phyloP scores from a whole-genome alignment of 108 stramenopile genomes.

The Nitzschia inconspicua region DNA sequence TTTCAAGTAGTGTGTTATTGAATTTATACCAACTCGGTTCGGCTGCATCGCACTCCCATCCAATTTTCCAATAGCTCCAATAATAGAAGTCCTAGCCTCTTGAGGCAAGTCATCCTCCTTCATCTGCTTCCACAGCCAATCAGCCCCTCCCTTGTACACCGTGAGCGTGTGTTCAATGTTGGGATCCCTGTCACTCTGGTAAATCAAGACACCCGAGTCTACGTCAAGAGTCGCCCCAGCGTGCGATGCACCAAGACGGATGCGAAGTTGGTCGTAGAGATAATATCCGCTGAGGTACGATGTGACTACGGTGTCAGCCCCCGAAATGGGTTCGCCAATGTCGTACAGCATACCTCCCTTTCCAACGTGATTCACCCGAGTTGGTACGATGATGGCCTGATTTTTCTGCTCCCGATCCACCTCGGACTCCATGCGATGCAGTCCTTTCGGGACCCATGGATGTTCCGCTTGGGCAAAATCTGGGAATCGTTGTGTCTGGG shows the following conservation, averaged over 20 bases:
- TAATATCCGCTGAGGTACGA: slow-evolving; percentile 75
- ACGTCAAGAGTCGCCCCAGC: slow-evolving; percentile 69
- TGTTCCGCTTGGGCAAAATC: slow-evolving; percentile 53
- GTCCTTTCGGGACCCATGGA: slow-evolving; percentile 63
- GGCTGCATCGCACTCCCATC: slow-evolving; percentile 71
- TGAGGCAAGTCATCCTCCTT: slow-evolving; percentile 21
- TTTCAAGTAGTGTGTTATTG: slow-evolving; percentile 60
- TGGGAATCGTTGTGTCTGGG: slow-evolving; percentile 39
- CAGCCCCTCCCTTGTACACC: slow-evolving; percentile 65
- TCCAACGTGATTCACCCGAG: slow-evolving; percentile 83
- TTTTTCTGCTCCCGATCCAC: slow-evolving; percentile 27
- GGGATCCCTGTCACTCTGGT: slow-evolving; percentile 75
- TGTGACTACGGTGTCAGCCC: slow-evolving; percentile 57
- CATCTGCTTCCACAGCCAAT: slow-evolving; percentile 38
- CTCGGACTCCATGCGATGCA: slow-evolving; percentile 34
- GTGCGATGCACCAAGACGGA: slow-evolving; percentile 86
- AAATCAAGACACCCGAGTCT: slow-evolving; percentile 54
- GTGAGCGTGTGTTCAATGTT: slow-evolving; percentile 67
- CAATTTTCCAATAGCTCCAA: slow-evolving; percentile 81
- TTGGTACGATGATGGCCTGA: slow-evolving; percentile 80
- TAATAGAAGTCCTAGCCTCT: slow-evolving; percentile 56
- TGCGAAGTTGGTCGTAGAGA: slow-evolving; percentile 83
- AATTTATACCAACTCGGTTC: slow-evolving; percentile 56
- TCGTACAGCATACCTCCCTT: slow-evolving; percentile 79
- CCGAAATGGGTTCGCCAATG: slow-evolving; percentile 59